phyloP scores from a whole-genome alignment of 2,329 filamentous ascomycete genomes.

The Lachnellula cervina region DNA sequence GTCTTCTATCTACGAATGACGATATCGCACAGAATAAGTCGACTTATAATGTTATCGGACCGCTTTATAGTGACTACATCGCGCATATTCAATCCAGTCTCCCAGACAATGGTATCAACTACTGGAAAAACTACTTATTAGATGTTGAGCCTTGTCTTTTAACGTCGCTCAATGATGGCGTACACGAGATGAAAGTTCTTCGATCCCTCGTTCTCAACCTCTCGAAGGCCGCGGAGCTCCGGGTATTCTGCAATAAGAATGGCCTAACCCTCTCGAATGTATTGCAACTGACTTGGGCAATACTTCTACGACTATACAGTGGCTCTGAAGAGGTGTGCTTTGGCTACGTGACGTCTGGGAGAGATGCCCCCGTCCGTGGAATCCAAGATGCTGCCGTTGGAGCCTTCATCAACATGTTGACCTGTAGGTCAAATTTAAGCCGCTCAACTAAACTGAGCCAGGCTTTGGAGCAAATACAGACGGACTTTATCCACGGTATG shows the following conservation, averaged over 20 bases:
- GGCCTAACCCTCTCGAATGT: constrained; percentile 35
- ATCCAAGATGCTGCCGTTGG: constrained; percentile 7
- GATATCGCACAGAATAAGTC: not conserved
- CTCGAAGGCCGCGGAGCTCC: constrained; percentile 18
- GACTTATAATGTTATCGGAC: not conserved
- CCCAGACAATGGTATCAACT: constrained; percentile 19
- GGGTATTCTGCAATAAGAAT: constrained; percentile 1
- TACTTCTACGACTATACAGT: constrained; percentile 36
- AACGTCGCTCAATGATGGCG: constrained; percentile 28
- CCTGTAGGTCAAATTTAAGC: constrained; percentile 2
- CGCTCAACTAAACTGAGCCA: not conserved
- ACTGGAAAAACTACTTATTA: constrained; percentile 27
- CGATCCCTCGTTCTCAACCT: constrained; percentile 3
- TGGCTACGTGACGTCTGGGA: constrained; percentile 36
- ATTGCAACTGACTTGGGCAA: constrained; percentile 35
- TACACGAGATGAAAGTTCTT: constrained; percentile 10
- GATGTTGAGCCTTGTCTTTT: constrained; percentile 33
- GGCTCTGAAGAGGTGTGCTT: constrained; percentile 35
- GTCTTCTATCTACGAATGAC: not conserved
- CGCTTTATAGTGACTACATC: constrained; percentile 30
- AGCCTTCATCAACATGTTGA: constrained; percentile 9
- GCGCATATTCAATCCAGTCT: constrained; percentile 26
- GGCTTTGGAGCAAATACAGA: constrained; percentile 5
- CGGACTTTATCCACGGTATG: constrained; percentile 4
- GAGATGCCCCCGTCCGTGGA: constrained; percentile 7